phyloP scores from a whole-genome alignment of 2,329 filamentous ascomycete genomes.

The Botrytis hyacinthi region DNA sequence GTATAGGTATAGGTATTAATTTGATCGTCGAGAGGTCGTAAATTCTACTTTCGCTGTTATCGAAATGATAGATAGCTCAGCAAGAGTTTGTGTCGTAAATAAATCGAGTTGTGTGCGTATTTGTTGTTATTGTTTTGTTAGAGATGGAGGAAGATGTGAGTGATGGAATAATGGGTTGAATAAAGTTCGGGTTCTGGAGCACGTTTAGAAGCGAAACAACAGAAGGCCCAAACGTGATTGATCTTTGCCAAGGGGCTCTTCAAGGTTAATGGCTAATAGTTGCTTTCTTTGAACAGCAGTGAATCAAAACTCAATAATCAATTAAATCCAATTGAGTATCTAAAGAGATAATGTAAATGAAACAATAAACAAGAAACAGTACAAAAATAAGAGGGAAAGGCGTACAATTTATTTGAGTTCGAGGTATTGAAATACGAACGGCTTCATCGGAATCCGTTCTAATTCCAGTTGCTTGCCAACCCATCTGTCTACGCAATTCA shows the following conservation, averaged over 20 bases:
- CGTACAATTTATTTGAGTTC: background rate
- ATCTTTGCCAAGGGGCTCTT: conserved; percentile 12
- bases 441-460: conserved; percentile 18
- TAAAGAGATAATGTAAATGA: background rate
- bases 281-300: conserved; percentile 8
- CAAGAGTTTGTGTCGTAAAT: conserved; percentile 1
- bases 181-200: conserved; percentile 4
- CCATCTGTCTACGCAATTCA: conserved; percentile 14
- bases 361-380: background rate
- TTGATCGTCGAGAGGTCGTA: conserved; percentile 2
- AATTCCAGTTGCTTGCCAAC: conserved; percentile 11
- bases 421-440: conserved; percentile 8
- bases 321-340: background rate
- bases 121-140: background rate
- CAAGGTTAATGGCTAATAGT: background rate
- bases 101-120: background rate
- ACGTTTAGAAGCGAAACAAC: conserved; percentile 19
- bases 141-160: conserved; percentile 7
- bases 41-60: background rate
- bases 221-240: conserved; percentile 21
- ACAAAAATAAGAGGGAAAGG: background rate
- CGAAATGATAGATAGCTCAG: background rate
- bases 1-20: background rate
- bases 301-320: background rate
- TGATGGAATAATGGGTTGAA: background rate